Evolutionary conservation across 345 rosid genomes (phyloP).

Genomic region (Carallia brachiata): DNA sequence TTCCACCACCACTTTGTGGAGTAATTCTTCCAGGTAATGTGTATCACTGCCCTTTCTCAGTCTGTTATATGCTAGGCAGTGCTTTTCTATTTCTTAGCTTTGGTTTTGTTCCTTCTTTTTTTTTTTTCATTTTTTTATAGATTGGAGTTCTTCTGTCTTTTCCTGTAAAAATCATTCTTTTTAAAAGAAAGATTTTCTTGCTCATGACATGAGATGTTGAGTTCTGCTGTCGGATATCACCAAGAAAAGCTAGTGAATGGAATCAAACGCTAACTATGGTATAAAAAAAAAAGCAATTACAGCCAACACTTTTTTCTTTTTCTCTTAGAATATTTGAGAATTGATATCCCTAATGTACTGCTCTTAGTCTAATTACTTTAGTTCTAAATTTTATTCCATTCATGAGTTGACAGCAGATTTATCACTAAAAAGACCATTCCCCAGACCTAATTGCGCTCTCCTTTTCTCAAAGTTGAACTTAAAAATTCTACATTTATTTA

Average conservation of each 20-base stretch:
- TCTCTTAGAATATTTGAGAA: neutral
- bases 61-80: slow-evolving; percentile 17
- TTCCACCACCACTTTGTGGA: slow-evolving; percentile 50
- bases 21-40: slow-evolving; percentile 72
- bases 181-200: slow-evolving; percentile 15
- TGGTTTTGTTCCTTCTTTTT: neutral
- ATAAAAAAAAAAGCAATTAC: slow-evolving; percentile 21
- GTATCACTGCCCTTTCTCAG: neutral
- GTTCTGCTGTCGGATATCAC: neutral
- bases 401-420: slow-evolving; percentile 12
- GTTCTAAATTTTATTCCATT: slow-evolving; percentile 13
- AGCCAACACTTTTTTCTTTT: slow-evolving; percentile 1
- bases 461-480: slow-evolving; percentile 9
- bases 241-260: slow-evolving; percentile 8
- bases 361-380: neutral
- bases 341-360: neutral
- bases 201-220: slow-evolving; percentile 16
- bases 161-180: neutral
- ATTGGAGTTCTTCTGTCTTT: neutral
- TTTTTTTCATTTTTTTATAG: neutral
- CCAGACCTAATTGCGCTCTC: slow-evolving; percentile 3
- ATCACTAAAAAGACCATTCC: slow-evolving; percentile 2
- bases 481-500: neutral
- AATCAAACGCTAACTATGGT: slow-evolving; percentile 15
- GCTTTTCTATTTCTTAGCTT: slow-evolving; percentile 10